Conservation (phyloP, 2,329 filamentous ascomycete species). For the Elsinoe arachidis region DNA sequence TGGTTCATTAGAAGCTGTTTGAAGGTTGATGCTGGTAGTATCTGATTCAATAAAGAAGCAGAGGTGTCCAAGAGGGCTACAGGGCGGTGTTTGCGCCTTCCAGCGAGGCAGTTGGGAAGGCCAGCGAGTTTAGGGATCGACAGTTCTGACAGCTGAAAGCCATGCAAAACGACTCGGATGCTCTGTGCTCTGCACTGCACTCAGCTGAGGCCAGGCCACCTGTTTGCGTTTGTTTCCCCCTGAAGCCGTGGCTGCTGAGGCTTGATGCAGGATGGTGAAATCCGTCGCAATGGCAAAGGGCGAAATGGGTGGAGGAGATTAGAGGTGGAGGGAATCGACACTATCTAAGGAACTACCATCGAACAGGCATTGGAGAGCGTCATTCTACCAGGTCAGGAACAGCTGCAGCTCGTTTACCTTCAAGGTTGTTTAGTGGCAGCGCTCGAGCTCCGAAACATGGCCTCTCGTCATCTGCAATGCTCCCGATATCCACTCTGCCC, state of each 20-base stretch:
- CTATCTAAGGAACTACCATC: not conserved
- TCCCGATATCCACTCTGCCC: not conserved
- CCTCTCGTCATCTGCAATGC: conserved; percentile 2
- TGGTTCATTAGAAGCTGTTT: not conserved
- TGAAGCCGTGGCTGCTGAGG: not conserved
- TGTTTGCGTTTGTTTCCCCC: conserved; percentile 1
- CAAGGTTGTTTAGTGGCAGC: not conserved
- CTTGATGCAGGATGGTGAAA: not conserved
- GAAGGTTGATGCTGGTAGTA: not conserved
- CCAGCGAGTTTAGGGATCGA: not conserved
- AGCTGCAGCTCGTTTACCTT: not conserved
- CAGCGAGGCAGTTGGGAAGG: not conserved
- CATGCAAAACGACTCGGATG: conserved; percentile 1
- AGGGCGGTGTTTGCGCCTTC: not conserved
- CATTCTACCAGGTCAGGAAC: not conserved
- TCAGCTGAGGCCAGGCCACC: not conserved
- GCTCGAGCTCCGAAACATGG: conserved; percentile 10
- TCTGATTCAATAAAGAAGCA: conserved; percentile 2
- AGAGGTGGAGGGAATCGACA: not conserved
- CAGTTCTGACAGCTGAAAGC: conserved; percentile 9
- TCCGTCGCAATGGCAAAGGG: not conserved
- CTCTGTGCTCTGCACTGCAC: not conserved
- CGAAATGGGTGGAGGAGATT: not conserved
- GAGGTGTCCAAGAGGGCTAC: not conserved
- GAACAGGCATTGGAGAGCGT: not conserved